Conservation (phyloP, 139 green algal genomes). For the Ettlia oleoabundans region DNA sequence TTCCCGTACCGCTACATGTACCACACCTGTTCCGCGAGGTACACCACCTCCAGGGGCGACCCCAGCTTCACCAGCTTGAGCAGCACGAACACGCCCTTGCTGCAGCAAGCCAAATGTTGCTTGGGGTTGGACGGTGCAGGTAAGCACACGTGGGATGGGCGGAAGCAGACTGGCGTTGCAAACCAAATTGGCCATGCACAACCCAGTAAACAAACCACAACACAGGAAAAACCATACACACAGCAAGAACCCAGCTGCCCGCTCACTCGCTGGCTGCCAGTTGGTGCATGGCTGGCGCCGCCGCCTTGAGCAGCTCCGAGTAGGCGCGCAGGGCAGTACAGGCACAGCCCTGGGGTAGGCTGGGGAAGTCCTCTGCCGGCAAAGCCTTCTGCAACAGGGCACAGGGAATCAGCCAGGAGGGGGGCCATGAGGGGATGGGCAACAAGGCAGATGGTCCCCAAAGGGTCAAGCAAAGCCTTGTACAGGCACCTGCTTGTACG, state of each 20-base stretch:
- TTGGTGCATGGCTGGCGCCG: neutral
- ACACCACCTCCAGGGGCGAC: neutral
- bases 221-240: no score
- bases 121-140: no score
- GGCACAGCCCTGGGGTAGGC: neutral
- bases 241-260: neutral
- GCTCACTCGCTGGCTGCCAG: constrained; percentile 28
- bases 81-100: constrained; percentile 12
- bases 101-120: neutral
- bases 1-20: no score
- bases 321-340: neutral
- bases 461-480: no score
- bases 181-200: no score
- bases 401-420: no score
- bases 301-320: constrained; percentile 12
- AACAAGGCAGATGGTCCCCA: no score
- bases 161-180: no score
- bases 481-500: no score
- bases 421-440: no score
- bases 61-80: constrained; percentile 7
- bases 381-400: neutral
- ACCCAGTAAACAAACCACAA: no score
- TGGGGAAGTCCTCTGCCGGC: neutral
- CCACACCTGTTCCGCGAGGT: constrained; percentile 1
- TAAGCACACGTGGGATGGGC: neutral